phyloP scores from a whole-genome alignment of 2,329 filamentous ascomycete genomes.

The Sporothrix brunneoviolacea region DNA sequence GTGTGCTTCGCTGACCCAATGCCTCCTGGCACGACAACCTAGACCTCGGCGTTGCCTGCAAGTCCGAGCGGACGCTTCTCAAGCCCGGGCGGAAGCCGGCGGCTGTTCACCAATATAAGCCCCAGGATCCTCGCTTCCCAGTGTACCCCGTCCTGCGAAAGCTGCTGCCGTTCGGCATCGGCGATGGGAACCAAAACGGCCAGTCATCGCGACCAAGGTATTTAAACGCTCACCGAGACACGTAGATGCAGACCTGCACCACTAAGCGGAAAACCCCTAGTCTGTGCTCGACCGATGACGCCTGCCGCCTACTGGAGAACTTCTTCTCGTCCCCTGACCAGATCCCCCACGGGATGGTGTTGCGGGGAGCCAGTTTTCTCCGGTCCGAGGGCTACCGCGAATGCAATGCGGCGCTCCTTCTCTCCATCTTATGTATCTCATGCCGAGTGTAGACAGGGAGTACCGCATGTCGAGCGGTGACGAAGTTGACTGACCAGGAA shows the following conservation, averaged over 20 bases:
- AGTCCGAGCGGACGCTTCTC: not conserved
- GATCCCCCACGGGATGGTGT: not conserved
- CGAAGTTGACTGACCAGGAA: not conserved
- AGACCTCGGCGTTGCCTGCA: constrained; percentile 1
- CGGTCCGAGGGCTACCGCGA: not conserved
- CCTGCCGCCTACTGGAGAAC: not conserved
- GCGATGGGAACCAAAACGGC: not conserved
- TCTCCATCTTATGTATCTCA: not conserved
- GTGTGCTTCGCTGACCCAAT: too few species aligned
- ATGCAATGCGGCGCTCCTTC: not conserved
- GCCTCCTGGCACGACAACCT: too few species aligned
- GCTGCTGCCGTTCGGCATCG: not conserved
- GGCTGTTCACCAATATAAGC: not conserved
- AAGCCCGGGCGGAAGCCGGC: constrained; percentile 4
- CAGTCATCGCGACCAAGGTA: not conserved
- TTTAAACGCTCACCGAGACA: too few species aligned
- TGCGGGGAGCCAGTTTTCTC: not conserved
- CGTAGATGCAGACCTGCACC: too few species aligned
- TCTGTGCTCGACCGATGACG: not conserved
- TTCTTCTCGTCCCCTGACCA: constrained; percentile 2
- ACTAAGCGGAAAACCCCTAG: too few species aligned
- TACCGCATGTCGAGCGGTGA: too few species aligned
- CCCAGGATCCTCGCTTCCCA: not conserved
- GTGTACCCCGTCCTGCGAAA: not conserved
- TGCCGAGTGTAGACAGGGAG: not conserved